A percentile compares a stretch with the other conserved stretches of the same genome.
phyloP scores from a whole-genome alignment of 129 eudicot genomes.

The Centrapalus pauciflorus region DNA sequence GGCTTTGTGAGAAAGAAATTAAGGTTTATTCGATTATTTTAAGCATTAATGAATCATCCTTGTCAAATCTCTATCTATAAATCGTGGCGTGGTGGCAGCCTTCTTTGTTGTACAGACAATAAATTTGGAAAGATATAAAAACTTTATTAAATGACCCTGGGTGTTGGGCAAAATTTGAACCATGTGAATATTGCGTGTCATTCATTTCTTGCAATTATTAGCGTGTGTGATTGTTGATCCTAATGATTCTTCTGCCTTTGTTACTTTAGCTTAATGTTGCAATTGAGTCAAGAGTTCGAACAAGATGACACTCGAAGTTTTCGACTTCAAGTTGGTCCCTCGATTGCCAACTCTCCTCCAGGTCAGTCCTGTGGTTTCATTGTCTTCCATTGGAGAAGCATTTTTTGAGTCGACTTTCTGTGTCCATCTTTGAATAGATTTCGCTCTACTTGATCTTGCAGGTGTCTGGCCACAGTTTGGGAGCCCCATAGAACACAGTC shows the following conservation, averaged over 20 bases:
- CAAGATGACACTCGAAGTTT: constrained; percentile 62
- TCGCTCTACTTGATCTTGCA: constrained; percentile 17
- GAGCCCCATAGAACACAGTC: constrained; percentile 58
- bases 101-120: neutral
- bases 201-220: constrained; percentile 8
- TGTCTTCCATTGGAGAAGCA: neutral
- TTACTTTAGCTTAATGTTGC: constrained; percentile 52
- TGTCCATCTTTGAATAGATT: constrained; percentile 3
- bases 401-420: neutral
- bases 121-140: neutral
- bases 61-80: neutral
- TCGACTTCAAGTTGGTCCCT: constrained; percentile 57
- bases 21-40: neutral
- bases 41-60: neutral
- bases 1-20: neutral
- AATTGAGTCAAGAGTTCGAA: constrained; percentile 65
- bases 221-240: neutral
- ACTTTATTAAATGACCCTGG: neutral
- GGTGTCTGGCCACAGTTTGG: constrained; percentile 64
- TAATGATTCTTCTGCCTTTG: neutral
- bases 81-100: neutral
- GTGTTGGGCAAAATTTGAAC: neutral
- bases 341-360: constrained; percentile 69
- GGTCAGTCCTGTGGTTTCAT: constrained; percentile 26
- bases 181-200: neutral